A percentile compares a stretch with the other conserved stretches of the same genome.
These are phyloP conservation scores for Seiridium unicorne DNA, from an alignment of 2,329 filamentous ascomycete species.

Conservation along the genomic window DNA sequence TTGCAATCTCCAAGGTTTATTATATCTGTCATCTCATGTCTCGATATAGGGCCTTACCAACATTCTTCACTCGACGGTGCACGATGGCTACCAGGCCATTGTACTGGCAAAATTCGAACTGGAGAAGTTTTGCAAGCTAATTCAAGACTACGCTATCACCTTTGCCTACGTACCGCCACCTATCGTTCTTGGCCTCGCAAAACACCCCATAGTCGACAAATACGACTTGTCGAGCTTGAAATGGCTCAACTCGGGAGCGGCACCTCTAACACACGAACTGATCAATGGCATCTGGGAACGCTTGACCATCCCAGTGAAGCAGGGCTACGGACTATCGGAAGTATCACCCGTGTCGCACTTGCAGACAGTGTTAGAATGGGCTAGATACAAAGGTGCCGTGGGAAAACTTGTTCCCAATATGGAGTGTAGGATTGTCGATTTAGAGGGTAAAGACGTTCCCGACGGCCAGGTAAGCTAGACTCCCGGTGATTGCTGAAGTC, in stretches of 20 bases:
- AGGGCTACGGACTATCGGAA: slow-evolving; percentile 89
- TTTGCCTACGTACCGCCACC: slow-evolving; percentile 84
- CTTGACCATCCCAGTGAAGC: slow-evolving; percentile 79
- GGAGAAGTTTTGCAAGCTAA: slow-evolving; percentile 71
- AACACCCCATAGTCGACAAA: slow-evolving; percentile 73
- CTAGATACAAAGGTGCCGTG: slow-evolving; percentile 72
- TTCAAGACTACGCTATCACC: slow-evolving; percentile 74
- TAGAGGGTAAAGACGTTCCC: slow-evolving; percentile 53
- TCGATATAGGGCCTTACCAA: slow-evolving; percentile 61
- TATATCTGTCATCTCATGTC: not conserved
- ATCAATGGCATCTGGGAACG: slow-evolving; percentile 73
- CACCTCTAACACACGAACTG: slow-evolving; percentile 78
- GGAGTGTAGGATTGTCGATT: slow-evolving; percentile 76
- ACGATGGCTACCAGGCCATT: slow-evolving; percentile 64
- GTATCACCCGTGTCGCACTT: slow-evolving; percentile 77
- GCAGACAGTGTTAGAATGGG: slow-evolving; percentile 75
- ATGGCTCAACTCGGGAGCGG: slow-evolving; percentile 85
- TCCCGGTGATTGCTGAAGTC: not conserved
- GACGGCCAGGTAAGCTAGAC: slow-evolving; percentile 39
- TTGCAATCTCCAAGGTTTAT: not conserved
- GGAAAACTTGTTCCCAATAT: slow-evolving; percentile 78
- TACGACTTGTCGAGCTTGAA: slow-evolving; percentile 79
- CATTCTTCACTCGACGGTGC: slow-evolving; percentile 65
- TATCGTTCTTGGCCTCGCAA: slow-evolving; percentile 75
- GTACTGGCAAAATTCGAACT: slow-evolving; percentile 82